These are phyloP conservation scores for Plasmodium adleri DNA, from an alignment of 169 alveolate species.

Conservation along the genomic window DNA sequence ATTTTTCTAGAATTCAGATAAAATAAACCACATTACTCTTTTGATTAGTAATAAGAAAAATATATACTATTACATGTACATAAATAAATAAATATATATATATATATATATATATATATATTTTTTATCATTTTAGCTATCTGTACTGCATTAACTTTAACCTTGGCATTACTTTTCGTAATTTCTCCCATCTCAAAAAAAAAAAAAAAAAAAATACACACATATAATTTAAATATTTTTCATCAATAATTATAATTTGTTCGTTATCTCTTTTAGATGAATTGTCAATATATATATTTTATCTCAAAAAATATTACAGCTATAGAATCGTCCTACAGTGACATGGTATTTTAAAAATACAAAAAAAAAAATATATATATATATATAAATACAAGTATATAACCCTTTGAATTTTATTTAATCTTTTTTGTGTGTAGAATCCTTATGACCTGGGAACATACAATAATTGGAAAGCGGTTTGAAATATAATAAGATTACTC, in stretches of 20 bases:
- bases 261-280: slow-evolving; percentile 26
- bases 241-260: too few relatives aligned
- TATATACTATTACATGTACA: background rate
- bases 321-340: slow-evolving; percentile 57
- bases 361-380: background rate
- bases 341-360: slow-evolving; percentile 17
- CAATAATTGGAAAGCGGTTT: slow-evolving; percentile 61
- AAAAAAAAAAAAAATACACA: background rate
- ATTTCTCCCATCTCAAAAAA: background rate
- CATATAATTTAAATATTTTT: background rate
- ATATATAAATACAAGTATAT: background rate
- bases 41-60: slow-evolving; percentile 28
- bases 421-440: slow-evolving; percentile 6
- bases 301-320: slow-evolving; percentile 45
- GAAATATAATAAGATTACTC: background rate
- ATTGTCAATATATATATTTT: slow-evolving; percentile 49
- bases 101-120: background rate
- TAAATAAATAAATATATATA: background rate
- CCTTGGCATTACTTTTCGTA: slow-evolving; percentile 54
- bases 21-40: slow-evolving; percentile 35
- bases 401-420: background rate
- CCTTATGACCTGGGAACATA: slow-evolving; percentile 64
- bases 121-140: slow-evolving; percentile 12
- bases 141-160: slow-evolving; percentile 33
- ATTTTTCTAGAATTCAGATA: slow-evolving; percentile 6